These are phyloP conservation scores for Hanseniaspora sp. DNA, from an alignment of 1,139 yeast species.

Conservation along the genomic window DNA sequence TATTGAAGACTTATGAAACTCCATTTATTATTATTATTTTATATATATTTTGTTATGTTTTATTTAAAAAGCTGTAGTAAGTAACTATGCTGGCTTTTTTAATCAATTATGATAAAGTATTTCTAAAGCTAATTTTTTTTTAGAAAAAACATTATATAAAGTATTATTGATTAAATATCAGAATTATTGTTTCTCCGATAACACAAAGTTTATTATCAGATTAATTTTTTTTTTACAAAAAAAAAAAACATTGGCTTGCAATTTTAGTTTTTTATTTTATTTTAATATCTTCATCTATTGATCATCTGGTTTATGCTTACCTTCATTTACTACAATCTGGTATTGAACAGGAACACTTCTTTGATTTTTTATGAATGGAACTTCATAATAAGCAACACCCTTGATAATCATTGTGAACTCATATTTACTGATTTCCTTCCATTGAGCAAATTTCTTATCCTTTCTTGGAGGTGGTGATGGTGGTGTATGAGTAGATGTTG, in stretches of 20 bases:
- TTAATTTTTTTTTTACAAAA: not conserved
- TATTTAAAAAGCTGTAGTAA: no score
- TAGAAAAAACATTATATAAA: no score
- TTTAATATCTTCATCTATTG: not conserved
- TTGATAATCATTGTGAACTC: slow-evolving; percentile 80
- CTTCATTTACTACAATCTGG: slow-evolving; percentile 49
- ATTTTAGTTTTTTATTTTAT: slow-evolving; percentile 4
- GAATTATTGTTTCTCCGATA: no score
- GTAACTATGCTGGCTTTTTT: no score
- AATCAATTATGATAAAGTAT: not conserved
- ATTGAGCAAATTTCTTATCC: slow-evolving; percentile 35
- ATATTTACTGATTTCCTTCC: slow-evolving; percentile 66
- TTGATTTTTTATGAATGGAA: slow-evolving; percentile 51
- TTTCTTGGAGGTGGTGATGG: slow-evolving; percentile 13
- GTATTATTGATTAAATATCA: no score
- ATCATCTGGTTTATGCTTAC: not conserved
- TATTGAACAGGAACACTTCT: slow-evolving; percentile 55
- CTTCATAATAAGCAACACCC: slow-evolving; percentile 67
- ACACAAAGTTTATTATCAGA: no score
- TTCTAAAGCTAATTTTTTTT: no score
- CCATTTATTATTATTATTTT: no score
- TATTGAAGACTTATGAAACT: no score
- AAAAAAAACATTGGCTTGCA: slow-evolving; percentile 2
- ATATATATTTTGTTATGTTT: no score
- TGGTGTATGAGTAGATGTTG: not conserved